A percentile compares a stretch with the other conserved stretches of the same genome.
Evolutionary conservation across 1,139 yeast species (phyloP).

Genomic region (Nakaseomyces bracarensis): DNA sequence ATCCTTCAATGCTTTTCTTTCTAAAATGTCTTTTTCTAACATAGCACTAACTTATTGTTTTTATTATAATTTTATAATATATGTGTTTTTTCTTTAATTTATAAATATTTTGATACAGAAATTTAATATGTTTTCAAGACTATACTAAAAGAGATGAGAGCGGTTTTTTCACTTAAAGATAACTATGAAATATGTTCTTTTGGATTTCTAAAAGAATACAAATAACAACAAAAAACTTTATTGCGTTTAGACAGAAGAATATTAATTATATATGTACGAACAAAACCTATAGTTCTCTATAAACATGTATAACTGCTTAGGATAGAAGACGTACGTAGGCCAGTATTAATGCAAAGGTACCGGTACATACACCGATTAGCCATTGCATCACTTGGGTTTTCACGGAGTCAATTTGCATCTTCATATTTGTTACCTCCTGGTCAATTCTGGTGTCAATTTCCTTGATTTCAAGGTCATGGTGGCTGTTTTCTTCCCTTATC

Average conservation of each 20-base stretch:
- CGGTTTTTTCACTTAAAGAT: too few relatives aligned
- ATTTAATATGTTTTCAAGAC: too few relatives aligned
- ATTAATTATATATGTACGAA: not conserved
- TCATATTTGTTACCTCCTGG: slow-evolving; percentile 90
- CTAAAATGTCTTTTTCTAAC: not conserved
- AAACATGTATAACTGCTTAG: slow-evolving; percentile 22
- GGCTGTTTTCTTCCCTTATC: slow-evolving; percentile 86
- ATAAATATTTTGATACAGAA: not conserved
- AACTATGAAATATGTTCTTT: too few relatives aligned
- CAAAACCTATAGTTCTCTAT: not conserved
- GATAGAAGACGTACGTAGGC: slow-evolving; percentile 84
- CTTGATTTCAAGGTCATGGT: slow-evolving; percentile 85
- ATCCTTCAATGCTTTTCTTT: not conserved
- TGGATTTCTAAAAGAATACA: not conserved
- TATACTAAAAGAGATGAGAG: too few relatives aligned
- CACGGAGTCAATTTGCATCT: slow-evolving; percentile 87
- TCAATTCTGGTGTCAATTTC: slow-evolving; percentile 93
- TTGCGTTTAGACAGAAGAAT: not conserved
- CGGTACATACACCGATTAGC: slow-evolving; percentile 96
- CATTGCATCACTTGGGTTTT: slow-evolving; percentile 96
- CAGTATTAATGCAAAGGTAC: slow-evolving; percentile 87
- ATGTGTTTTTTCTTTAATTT: not conserved
- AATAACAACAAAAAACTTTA: not conserved
- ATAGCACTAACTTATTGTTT: not conserved
- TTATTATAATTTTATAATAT: not conserved